Base-by-base conservation (phyloP, 2,329 filamentous ascomycete species). In the Aureobasidium melanogenum region DNA sequence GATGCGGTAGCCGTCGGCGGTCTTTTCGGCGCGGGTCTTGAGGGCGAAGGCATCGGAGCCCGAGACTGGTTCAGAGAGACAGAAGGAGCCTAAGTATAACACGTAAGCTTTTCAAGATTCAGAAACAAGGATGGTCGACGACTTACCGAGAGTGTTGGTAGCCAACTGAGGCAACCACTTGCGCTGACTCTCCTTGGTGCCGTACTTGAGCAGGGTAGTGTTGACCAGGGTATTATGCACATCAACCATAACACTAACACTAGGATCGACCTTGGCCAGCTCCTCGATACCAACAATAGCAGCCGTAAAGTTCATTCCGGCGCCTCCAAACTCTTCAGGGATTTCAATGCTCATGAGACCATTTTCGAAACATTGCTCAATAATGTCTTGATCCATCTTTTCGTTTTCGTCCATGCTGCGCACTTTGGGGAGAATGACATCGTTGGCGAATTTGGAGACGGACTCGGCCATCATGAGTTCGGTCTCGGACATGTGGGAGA, bases 181-280 rank as follows among this genome's bases (percentile, higher is more conserved):
- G 76, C 88, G 88, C 83, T 95, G 89, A 64, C 88, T 77, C 68
- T 86, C 83, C 64, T 84, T 81, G 67, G 85, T 90, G 36, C 87
- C 94, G 74, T 88, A 95, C 73, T 91, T 95, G 69, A 97, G 73
- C 61, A 99, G 82, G 15, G 91, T 89, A 2, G 93, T 97, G 79
- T 97, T 97, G 75, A 96, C 93, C 56, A 99, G 82, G 0, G 94
- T 99, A 77, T 99, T 99, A 81, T 99, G 94, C 24, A 99, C 94
- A 74, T 99, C 94, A 62, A 92, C 90, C 79, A 99, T 77, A 65
- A 99, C 94, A 70, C 89, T 93, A 65, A 99, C 94, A 67, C 89
- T 95, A 43, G 94, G 94, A 71, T 99, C 94, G 19, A 96, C 89
- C 62, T 91, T 84, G 0, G 94, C 94, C 64, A 99, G 81, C 81